Evolutionary conservation across 306 rosid species (phyloP).

Genomic region (Cyclanthera cordifolia): DNA sequence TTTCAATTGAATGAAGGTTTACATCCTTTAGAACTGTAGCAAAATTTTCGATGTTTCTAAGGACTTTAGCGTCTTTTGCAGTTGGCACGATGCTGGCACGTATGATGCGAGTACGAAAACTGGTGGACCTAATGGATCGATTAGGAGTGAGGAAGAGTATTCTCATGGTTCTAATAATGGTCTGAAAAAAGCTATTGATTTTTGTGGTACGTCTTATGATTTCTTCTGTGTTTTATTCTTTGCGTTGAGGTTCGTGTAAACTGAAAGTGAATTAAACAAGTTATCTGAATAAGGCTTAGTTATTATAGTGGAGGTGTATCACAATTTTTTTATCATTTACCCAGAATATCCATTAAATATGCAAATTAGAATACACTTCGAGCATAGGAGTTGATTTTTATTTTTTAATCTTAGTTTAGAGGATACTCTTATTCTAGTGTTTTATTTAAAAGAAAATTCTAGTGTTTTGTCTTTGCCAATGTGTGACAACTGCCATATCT

Average conservation of each 20-base stretch:
- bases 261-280: background rate
- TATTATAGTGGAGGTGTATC: background rate
- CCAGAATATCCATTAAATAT: background rate
- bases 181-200: constrained; percentile 77
- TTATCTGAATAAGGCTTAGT: background rate
- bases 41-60: background rate
- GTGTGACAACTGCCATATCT: background rate
- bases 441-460: background rate
- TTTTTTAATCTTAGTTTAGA: background rate
- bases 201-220: constrained; percentile 40
- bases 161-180: constrained; percentile 72
- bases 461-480: background rate
- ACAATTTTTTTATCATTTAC: background rate
- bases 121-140: constrained; percentile 89
- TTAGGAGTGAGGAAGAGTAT: constrained; percentile 72
- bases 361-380: background rate
- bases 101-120: constrained; percentile 60
- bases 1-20: background rate
- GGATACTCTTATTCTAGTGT: background rate
- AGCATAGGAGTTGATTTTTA: background rate
- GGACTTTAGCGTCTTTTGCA: constrained; percentile 14
- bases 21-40: background rate
- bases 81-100: constrained; percentile 98
- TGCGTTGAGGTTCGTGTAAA: background rate
- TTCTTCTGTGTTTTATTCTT: background rate